A percentile compares a stretch with the other conserved stretches of the same genome.
Evolutionary conservation across 2,329 filamentous ascomycete species (phyloP).

Genomic region (Tolypocladium endophyticum): DNA sequence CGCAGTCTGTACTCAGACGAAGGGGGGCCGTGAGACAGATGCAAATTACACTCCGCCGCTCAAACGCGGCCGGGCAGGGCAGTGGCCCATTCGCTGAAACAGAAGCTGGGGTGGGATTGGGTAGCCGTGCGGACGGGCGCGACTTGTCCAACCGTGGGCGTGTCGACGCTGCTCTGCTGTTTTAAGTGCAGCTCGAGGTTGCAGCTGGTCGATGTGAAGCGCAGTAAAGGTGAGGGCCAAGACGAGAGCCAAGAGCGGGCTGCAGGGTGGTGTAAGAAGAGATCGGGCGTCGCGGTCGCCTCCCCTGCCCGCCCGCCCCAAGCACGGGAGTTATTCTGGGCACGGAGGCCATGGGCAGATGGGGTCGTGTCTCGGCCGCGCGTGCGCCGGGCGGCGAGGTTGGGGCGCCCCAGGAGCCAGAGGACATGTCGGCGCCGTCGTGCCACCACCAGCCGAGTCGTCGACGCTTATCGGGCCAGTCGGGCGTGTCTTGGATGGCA

Average conservation of each 20-base stretch:
- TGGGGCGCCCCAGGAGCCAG: not conserved
- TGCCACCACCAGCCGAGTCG: not conserved
- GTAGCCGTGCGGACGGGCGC: conserved; percentile 7
- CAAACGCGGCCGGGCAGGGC: conserved; percentile 11
- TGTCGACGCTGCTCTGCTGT: not conserved
- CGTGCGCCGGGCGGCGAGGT: not conserved
- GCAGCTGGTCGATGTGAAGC: not conserved
- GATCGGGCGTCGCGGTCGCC: not conserved
- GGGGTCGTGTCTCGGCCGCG: not conserved
- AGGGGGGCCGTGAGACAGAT: conserved; percentile 3
- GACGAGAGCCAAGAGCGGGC: not conserved
- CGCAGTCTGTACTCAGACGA: not conserved
- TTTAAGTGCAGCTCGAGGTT: not conserved
- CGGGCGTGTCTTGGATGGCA: not conserved
- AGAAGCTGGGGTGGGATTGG: conserved; percentile 13
- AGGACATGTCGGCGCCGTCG: not conserved
- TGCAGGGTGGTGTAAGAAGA: not conserved
- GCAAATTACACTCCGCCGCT: conserved; percentile 7
- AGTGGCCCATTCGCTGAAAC: conserved; percentile 12
- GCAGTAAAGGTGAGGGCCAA: not conserved
- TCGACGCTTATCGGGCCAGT: not conserved
- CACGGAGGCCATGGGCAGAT: not conserved
- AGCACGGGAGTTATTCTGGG: not conserved
- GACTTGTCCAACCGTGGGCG: not conserved
- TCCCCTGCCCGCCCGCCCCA: not conserved